Evolutionary conservation across 306 rosid species (phyloP), one percentile per base, ranked within the genome.

Genomic region (Vigna nakashimae): DNA sequence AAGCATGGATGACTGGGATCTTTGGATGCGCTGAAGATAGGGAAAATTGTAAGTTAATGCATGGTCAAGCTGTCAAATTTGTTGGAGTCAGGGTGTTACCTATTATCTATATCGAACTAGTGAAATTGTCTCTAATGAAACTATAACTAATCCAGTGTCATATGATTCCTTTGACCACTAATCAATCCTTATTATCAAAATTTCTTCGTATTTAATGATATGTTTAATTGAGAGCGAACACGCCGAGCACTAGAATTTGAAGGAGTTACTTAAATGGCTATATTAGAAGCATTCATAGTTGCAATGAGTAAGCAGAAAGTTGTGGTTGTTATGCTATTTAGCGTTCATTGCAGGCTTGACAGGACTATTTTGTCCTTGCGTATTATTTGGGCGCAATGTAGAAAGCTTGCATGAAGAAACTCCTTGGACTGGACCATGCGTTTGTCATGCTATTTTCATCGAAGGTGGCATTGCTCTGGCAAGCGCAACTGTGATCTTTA

Each of bases 301-400:
- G 49, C 48, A 69, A 81, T 75, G 68, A 40, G 38, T 59, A 17
- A 57, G 70, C 40, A 57, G 45, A 51, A 74, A 81, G 28, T 1
- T 50, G 50, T 51, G 59, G 30, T 60, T 59, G 50, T 69, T 58
- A 60, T 69, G 7, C 51, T 12, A 10, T 82, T 55, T 64, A 36
- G 16, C 32, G 70, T 36, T 53, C 46, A 46, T 80, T 85, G 81
- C 79, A 90, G 96, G 92, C 46, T 77, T 86, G 88, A 88, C 88
- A 5, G 96, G 92, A 58, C 82, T 90, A 66, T 88, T 90, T 74
- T 90, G 96, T 52, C 96, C 96, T 11, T 90, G 96, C 79, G 90
- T 90, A 14, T 63, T 90, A 78, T 88, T 88, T 82, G 96, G 96
- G 72, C 87, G 84, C 20, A 90, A 88, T n/a, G 80, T 87, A 32